A percentile compares a stretch with the other conserved stretches of the same genome.
These are phyloP conservation scores for Oryza glaberrima DNA, from an alignment of 176 grass and related monocot species.

Conservation along the genomic window DNA sequence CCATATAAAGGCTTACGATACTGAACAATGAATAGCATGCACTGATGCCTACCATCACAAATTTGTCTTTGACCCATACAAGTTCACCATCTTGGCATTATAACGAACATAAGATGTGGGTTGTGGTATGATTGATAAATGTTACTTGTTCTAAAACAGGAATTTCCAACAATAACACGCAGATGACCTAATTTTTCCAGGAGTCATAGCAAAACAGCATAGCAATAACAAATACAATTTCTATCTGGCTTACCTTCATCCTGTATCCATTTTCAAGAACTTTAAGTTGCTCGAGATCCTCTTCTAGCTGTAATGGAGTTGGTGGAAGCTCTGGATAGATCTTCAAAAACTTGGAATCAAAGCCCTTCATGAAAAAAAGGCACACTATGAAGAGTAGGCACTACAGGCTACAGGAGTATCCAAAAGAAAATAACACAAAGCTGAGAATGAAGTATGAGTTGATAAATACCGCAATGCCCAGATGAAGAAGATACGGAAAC, in stretches of 20 bases:
- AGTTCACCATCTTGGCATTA: not conserved
- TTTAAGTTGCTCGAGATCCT: conserved; percentile 98
- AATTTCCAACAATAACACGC: not conserved
- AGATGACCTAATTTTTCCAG: not conserved
- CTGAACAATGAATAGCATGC: not conserved
- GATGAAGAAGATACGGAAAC: conserved; percentile 93
- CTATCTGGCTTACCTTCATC: conserved; percentile 79
- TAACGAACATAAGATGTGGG: not conserved
- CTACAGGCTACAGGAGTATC: not conserved
- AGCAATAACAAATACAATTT: not conserved
- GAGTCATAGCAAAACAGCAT: not conserved
- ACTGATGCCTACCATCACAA: not conserved
- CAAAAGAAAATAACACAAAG: conserved; percentile 12
- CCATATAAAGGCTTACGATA: not conserved
- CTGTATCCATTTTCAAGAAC: conserved; percentile 93
- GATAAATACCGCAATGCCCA: conserved; percentile 82
- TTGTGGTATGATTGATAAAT: not conserved
- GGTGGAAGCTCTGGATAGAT: conserved; percentile 76
- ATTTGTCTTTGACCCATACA: not conserved
- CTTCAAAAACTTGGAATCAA: conserved; percentile 90
- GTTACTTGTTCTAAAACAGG: not conserved
- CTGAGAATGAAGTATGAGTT: not conserved
- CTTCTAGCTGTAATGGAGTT: conserved; percentile 84
- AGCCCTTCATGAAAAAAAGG: conserved; percentile 57
- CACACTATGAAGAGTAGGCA: not conserved